These are phyloP conservation scores for Phalaenopsis equestris DNA, from an alignment of 106 monocot genomes.

Conservation along the genomic window DNA sequence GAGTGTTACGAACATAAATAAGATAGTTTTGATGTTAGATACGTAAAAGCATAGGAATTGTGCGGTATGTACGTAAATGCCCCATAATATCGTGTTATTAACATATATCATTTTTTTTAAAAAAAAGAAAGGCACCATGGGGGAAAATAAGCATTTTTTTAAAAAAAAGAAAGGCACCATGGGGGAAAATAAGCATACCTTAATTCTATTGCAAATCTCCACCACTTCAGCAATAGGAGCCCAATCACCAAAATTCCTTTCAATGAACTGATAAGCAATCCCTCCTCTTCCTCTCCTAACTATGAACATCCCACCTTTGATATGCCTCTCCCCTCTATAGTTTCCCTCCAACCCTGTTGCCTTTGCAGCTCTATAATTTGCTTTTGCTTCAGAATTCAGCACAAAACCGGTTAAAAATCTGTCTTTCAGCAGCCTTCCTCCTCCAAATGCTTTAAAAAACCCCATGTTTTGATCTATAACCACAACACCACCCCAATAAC, in stretches of 20 bases:
- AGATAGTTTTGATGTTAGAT: too few species aligned
- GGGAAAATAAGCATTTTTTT: too few species aligned
- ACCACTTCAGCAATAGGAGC: constrained; percentile 41
- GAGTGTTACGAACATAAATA: too few species aligned
- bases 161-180: neutral
- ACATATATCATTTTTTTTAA: too few species aligned
- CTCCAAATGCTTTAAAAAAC: constrained; percentile 39
- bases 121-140: too few species aligned
- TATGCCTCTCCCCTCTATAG: constrained; percentile 16
- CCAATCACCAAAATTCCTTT: constrained; percentile 49
- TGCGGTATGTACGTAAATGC: too few species aligned
- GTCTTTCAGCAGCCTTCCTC: constrained; percentile 25
- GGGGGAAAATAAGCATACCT: constrained; percentile 7
- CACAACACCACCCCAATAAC: constrained; percentile 31
- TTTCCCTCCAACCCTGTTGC: constrained; percentile 19
- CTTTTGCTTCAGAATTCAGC: constrained; percentile 18
- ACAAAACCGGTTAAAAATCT: constrained; percentile 26
- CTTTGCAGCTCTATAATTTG: constrained; percentile 23
- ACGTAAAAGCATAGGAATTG: too few species aligned
- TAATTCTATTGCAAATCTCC: constrained; percentile 29
- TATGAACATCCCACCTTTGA: constrained; percentile 29
- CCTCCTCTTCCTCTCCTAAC: constrained; percentile 31
- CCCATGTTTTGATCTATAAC: constrained; percentile 26
- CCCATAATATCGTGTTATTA: too few species aligned
- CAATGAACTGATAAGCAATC: constrained; percentile 38